A percentile compares a stretch with the other conserved stretches of the same genome.
These are phyloP conservation scores for Penicillium daleae DNA, from an alignment of 495 filamentous ascomycete species.

Conservation along the genomic window DNA sequence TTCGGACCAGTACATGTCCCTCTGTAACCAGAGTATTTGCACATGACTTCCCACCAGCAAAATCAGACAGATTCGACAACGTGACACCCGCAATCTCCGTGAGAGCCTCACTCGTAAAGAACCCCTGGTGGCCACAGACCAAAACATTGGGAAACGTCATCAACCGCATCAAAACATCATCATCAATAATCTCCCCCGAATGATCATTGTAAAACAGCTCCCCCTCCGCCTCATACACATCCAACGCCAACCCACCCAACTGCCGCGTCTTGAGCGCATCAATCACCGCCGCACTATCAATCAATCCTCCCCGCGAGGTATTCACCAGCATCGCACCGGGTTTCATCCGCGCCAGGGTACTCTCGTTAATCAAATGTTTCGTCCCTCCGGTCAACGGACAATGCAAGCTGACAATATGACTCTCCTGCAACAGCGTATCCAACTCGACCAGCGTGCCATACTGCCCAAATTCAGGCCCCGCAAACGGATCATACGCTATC, in stretches of 20 bases:
- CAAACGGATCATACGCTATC: conserved; percentile 61
- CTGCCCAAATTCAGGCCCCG: conserved; percentile 47
- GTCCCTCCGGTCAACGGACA: conserved; percentile 65
- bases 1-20: conserved; percentile 36
- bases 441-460: conserved; percentile 59
- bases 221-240: conserved; percentile 83
- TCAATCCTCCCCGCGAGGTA: conserved; percentile 66
- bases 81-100: conserved; percentile 66
- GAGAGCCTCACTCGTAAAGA: conserved; percentile 69
- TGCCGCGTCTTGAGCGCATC: conserved; percentile 60
- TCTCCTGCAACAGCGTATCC: conserved; percentile 54
- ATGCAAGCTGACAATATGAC: conserved; percentile 66
- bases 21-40: conserved; percentile 40
- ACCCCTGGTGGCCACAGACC: conserved; percentile 70
- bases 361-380: conserved; percentile 61
- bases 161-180: conserved; percentile 68
- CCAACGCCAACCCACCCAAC: conserved; percentile 74
- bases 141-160: conserved; percentile 73
- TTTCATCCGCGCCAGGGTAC: conserved; percentile 59
- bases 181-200: conserved; percentile 67
- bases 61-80: conserved; percentile 54
- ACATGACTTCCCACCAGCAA: conserved; percentile 30
- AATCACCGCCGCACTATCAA: conserved; percentile 62
- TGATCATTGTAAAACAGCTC: conserved; percentile 68
- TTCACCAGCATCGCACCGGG: conserved; percentile 65